phyloP scores from a whole-genome alignment of 1,139 yeast species.

The Debaryomyces robertsiae region DNA sequence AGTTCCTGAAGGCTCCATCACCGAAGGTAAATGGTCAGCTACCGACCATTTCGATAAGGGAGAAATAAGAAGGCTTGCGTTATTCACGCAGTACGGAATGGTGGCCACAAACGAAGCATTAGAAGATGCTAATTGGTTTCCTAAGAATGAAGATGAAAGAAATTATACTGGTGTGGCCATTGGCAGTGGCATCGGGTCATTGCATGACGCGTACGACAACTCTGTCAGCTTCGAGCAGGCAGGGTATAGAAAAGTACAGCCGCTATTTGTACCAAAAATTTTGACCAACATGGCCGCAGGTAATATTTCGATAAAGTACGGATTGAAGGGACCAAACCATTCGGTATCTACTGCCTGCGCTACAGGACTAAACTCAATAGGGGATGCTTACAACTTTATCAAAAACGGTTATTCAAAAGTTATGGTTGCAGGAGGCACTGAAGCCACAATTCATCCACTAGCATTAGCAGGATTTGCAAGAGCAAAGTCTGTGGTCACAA shows the following conservation, averaged over 20 bases:
- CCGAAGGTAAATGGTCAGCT: conserved; percentile 55
- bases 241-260: conserved; percentile 78
- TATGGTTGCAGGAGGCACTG: conserved; percentile 93
- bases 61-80: conserved; percentile 64
- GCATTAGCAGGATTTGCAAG: conserved; percentile 91
- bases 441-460: conserved; percentile 82
- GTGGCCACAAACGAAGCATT: conserved; percentile 81
- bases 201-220: conserved; percentile 71
- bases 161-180: conserved; percentile 68
- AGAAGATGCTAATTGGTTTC: conserved; percentile 59
- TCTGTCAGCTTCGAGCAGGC: conserved; percentile 47
- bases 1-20: conserved; percentile 58
- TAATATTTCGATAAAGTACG: conserved; percentile 75
- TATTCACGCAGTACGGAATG: conserved; percentile 77
- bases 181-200: conserved; percentile 93
- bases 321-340: conserved; percentile 83
- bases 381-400: conserved; percentile 87
- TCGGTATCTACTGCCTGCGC: conserved; percentile 96
- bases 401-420: conserved; percentile 78
- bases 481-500: conserved; percentile 77
- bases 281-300: conserved; percentile 96
- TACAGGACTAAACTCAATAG: conserved; percentile 91
- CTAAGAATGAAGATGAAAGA: conserved; percentile 33
- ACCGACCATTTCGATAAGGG: conserved; percentile 44
- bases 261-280: conserved; percentile 81